Conservation (phyloP, 306 rosid species). For the Quercus variabilis region DNA sequence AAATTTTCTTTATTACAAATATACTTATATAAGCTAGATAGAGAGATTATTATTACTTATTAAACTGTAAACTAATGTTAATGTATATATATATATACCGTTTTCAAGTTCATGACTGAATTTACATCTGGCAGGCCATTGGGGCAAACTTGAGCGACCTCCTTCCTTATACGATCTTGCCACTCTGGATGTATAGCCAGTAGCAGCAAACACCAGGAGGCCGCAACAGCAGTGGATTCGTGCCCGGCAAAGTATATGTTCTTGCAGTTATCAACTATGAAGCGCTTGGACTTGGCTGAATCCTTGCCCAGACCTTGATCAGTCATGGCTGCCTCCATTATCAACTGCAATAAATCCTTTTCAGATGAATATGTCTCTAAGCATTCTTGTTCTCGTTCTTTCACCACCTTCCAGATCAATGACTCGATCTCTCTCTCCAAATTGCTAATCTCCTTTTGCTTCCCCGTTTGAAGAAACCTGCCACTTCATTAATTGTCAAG, state of each 20-base stretch:
- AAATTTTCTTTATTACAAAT: no score
- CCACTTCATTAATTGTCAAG: conserved; percentile 23
- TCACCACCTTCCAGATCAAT: conserved; percentile 72
- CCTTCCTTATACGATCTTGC: conserved; percentile 64
- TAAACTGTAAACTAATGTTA: not conserved
- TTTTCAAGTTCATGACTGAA: conserved; percentile 52
- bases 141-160: conserved; percentile 61
- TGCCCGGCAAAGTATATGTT: conserved; percentile 93
- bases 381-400: conserved; percentile 47
- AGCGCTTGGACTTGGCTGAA: conserved; percentile 58
- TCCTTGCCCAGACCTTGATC: conserved; percentile 52
- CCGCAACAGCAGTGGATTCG: conserved; percentile 78
- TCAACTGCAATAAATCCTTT: conserved; percentile 72
- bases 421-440: conserved; percentile 77
- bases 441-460: conserved; percentile 35
- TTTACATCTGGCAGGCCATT: conserved; percentile 45
- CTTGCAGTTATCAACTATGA: conserved; percentile 92
- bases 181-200: conserved; percentile 79
- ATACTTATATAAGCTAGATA: no score
- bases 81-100: conserved; percentile 29
- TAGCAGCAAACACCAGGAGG: conserved; percentile 85
- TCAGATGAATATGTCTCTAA: conserved; percentile 26
- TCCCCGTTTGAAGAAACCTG: conserved; percentile 30
- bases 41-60: no score
- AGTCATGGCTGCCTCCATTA: conserved; percentile 52